A percentile compares a stretch with the other conserved stretches of the same genome.
Evolutionary conservation across 768 basidiomycete genomes (phyloP).

Genomic region (Royoungia palumana): DNA sequence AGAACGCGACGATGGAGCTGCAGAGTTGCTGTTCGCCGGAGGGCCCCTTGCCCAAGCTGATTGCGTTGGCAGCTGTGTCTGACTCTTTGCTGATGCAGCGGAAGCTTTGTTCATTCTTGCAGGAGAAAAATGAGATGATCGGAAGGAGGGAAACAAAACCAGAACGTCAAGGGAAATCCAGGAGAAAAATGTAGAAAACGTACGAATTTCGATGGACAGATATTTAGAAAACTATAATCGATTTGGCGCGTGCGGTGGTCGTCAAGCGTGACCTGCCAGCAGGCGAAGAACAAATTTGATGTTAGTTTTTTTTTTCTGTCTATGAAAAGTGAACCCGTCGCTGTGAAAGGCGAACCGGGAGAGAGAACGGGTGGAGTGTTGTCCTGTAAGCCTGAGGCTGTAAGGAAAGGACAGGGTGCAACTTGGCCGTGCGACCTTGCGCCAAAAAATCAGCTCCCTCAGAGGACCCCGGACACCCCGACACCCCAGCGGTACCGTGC

Average conservation of each 20-base stretch:
- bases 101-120: slow-evolving; percentile 92
- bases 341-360: slow-evolving; percentile 36
- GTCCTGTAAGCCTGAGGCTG: slow-evolving; percentile 38
- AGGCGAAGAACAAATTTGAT: slow-evolving; percentile 69
- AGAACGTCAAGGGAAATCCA: neutral
- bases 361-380: slow-evolving; percentile 12
- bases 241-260: slow-evolving; percentile 71
- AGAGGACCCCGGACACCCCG: slow-evolving; percentile 27
- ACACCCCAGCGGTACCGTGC: slow-evolving; percentile 16
- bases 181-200: slow-evolving; percentile 26
- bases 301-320: slow-evolving; percentile 35
- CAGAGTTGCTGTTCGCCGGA: slow-evolving; percentile 53
- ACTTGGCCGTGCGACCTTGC: slow-evolving; percentile 28
- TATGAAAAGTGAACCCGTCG: slow-evolving; percentile 39
- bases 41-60: slow-evolving; percentile 93
- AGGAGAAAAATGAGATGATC: slow-evolving; percentile 9
- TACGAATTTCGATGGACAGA: slow-evolving; percentile 42
- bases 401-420: slow-evolving; percentile 38
- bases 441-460: slow-evolving; percentile 31
- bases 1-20: slow-evolving; percentile 62
- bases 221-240: slow-evolving; percentile 48
- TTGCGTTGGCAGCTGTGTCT: slow-evolving; percentile 69
- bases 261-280: slow-evolving; percentile 90
- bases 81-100: slow-evolving; percentile 69
- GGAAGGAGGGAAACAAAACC: neutral